phyloP scores from a whole-genome alignment of 306 rosid genomes.

The Parietaria judaica region DNA sequence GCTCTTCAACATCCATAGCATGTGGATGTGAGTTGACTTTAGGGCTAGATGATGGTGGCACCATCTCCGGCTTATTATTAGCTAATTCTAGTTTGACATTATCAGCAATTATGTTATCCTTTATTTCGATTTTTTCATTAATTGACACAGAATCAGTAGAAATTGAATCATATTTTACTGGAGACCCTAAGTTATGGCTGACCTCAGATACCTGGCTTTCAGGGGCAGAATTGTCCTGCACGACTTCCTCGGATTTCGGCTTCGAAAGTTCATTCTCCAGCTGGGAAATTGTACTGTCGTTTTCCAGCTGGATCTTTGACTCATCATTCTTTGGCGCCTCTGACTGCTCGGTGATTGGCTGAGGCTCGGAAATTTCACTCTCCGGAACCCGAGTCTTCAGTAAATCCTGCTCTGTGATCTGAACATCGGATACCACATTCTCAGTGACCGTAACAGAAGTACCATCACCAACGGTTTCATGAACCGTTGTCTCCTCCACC shows the following conservation, averaged over 20 bases:
- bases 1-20: conserved; percentile 65
- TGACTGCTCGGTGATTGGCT: conserved; percentile 16
- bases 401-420: conserved; percentile 28
- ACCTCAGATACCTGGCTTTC: conserved; percentile 99
- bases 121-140: conserved; percentile 98
- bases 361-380: conserved; percentile 5
- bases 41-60: conserved; percentile 87
- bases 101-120: conserved; percentile 97
- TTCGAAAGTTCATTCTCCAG: conserved; percentile 40
- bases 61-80: conserved; percentile 85
- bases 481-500: conserved; percentile 29
- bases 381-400: conserved; percentile 24
- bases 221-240: conserved; percentile 47
- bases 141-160: conserved; percentile 98
- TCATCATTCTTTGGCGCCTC: conserved; percentile 19
- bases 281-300: conserved; percentile 38
- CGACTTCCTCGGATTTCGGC: conserved; percentile 38
- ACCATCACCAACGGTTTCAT: conserved; percentile 33
- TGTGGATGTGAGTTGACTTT: conserved; percentile 68
- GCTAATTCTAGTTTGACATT: conserved; percentile 97
- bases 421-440: conserved; percentile 34
- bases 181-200: conserved; percentile 90
- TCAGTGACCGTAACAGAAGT: conserved; percentile 29
- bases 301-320: conserved; percentile 38
- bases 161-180: conserved; percentile 97